phyloP scores from a whole-genome alignment of 805 yeast species.

The Teunomyces gatunensis region DNA sequence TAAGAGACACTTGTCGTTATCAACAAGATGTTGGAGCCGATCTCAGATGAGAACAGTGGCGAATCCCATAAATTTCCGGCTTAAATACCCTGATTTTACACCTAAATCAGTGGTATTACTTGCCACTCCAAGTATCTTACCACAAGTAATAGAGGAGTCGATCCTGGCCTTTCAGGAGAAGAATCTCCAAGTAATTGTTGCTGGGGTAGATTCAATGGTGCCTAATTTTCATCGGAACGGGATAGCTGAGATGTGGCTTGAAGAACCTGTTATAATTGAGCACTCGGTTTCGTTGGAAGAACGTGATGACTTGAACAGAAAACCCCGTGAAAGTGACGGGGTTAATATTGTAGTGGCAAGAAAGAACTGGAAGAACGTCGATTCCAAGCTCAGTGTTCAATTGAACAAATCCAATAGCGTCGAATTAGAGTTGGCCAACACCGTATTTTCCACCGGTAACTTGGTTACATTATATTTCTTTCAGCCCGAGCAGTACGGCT shows the following conservation, averaged over 20 bases:
- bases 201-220: constrained; percentile 39
- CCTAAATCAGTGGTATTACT: constrained; percentile 33
- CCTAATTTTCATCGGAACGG: constrained; percentile 34
- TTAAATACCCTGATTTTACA: constrained; percentile 7
- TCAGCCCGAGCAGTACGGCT: constrained; percentile 10
- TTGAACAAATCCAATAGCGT: constrained; percentile 14
- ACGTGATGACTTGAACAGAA: constrained; percentile 21
- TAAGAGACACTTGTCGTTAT: constrained; percentile 1
- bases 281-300: constrained; percentile 19
- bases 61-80: constrained; percentile 7
- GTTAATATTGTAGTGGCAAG: constrained; percentile 31
- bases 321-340: constrained; percentile 34
- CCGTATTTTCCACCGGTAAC: constrained; percentile 35
- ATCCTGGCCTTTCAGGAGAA: constrained; percentile 23
- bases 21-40: neutral
- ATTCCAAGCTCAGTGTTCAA: constrained; percentile 20
- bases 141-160: constrained; percentile 28
- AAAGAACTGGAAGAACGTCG: constrained; percentile 38
- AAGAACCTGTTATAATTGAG: constrained; percentile 18
- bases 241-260: constrained; percentile 39
- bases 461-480: constrained; percentile 36
- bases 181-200: constrained; percentile 36
- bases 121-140: constrained; percentile 35
- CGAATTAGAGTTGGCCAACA: constrained; percentile 35
- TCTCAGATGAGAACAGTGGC: constrained; percentile 6